Evolutionary conservation across 2,329 filamentous ascomycete species (phyloP), one percentile per base, ranked within the genome.

Genomic region (Gliomastix tumulicola): DNA sequence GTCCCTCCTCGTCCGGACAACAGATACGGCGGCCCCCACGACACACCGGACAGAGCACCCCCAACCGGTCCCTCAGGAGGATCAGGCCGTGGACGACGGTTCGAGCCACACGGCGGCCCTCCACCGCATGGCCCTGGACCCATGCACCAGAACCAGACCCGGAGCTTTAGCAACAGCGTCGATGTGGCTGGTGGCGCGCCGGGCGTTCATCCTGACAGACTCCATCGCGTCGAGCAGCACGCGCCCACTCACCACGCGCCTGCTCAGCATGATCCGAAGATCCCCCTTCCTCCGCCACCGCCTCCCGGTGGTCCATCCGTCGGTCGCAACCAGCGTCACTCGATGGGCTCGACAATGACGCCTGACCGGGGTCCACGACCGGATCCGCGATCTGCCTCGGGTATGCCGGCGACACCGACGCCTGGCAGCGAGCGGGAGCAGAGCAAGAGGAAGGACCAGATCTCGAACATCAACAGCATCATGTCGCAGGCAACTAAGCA

Each of bases 391-490:
- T 11, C 38, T 6, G 17, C 28, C 6, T n/a, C 32, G 11, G 33
- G 18, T 13, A 30, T 19, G 6, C 20, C 31, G 13, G 21, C 31
- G 25, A 19, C n/a, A 32, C 31, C n/a, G 21, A 21, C 21, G 16
- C 44, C 49, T 15, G 46, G 53, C 63, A 69, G 20, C 56, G 65
- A 21, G 40, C 47, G 19, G 47, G 54, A 25, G 50, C 49, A 20
- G 57, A 50, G 44, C 46, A 65, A 69, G 21, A 62, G 68, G 15
- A 60, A 66, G 40, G 63, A 76, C 39, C 74, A 80, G 46, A 59
- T 82, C 21, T 69, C 69, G 11, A 70, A 72, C 32, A 80, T 82
- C 41, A 77, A 79, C 45, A 76, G 59, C 42, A n/a, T n/a, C n/a
- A 74, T 68, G 35, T 62, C 79, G 5, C 69, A 68, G 49, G 50